Percentiles rank a stretch among this genome's conserved stretches.
Evolutionary conservation across 2,329 filamentous ascomycete species (phyloP).

Genomic region (Emericellopsis cladophorae): DNA sequence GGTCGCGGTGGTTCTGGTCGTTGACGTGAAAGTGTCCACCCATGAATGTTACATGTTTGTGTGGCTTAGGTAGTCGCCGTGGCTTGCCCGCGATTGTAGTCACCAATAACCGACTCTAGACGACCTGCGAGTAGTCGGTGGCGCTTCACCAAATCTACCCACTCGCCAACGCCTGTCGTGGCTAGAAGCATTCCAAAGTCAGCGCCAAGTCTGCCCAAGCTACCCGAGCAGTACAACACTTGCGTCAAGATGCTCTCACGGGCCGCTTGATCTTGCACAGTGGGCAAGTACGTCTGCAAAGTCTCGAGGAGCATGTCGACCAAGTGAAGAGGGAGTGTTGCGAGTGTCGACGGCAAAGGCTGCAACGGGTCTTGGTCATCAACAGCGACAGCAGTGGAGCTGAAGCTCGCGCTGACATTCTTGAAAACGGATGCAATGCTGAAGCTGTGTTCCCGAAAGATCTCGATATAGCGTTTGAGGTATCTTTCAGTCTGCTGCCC

Average conservation of each 20-base stretch:
- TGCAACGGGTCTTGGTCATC: slow-evolving; percentile 25
- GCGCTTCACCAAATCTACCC: slow-evolving; percentile 81
- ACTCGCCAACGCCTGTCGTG: slow-evolving; percentile 46
- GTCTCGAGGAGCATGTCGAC: slow-evolving; percentile 71
- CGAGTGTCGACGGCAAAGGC: slow-evolving; percentile 61
- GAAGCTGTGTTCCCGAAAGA: slow-evolving; percentile 96
- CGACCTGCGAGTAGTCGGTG: slow-evolving; percentile 76
- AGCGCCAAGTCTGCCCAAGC: slow-evolving; percentile 75
- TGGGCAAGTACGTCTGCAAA: slow-evolving; percentile 63
- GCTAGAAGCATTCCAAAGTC: slow-evolving; percentile 89
- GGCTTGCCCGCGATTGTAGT: slow-evolving; percentile 19
- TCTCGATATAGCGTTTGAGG: slow-evolving; percentile 89
- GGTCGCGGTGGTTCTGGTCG: no score
- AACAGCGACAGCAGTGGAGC: slow-evolving; percentile 4
- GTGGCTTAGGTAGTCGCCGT: no score
- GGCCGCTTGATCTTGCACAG: slow-evolving; percentile 65
- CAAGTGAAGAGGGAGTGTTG: slow-evolving; percentile 76
- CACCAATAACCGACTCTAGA: slow-evolving; percentile 54
- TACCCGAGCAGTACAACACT: slow-evolving; percentile 85
- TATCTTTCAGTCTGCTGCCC: slow-evolving; percentile 92
- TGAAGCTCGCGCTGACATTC: slow-evolving; percentile 50
- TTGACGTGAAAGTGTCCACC: no score
- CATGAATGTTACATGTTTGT: no score
- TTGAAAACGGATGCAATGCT: slow-evolving; percentile 90
- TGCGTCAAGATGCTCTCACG: slow-evolving; percentile 85